phyloP scores from a whole-genome alignment of 768 basidiomycete genomes.

The Podaxis sp. region DNA sequence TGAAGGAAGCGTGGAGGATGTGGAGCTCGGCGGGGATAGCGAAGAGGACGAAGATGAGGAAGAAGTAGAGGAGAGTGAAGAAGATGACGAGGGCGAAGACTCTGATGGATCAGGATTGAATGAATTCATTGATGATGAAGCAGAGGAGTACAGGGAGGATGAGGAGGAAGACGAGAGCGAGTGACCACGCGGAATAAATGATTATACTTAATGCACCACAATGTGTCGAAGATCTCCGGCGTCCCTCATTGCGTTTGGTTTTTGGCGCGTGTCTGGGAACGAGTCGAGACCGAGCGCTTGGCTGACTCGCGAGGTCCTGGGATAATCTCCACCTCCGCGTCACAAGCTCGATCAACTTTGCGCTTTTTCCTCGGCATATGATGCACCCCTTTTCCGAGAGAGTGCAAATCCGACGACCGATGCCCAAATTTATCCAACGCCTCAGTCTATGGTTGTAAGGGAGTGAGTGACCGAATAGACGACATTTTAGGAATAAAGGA shows the following conservation, averaged over 20 bases:
- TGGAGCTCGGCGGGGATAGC: constrained; percentile 69
- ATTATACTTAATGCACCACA: background rate
- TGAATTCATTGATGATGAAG: constrained; percentile 64
- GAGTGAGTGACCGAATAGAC: background rate
- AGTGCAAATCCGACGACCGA: background rate
- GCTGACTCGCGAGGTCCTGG: background rate
- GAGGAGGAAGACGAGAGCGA: constrained; percentile 51
- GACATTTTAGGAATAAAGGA: background rate
- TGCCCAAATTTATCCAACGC: background rate
- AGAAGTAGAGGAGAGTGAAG: constrained; percentile 25
- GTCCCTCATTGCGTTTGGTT: background rate
- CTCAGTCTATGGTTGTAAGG: background rate
- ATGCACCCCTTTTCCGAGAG: background rate
- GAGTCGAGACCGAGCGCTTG: background rate
- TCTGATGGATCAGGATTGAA: constrained; percentile 33
- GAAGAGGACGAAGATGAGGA: constrained; percentile 49
- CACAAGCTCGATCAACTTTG: background rate
- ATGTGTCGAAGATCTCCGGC: background rate
- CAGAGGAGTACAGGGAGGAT: constrained; percentile 57
- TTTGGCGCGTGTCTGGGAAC: background rate
- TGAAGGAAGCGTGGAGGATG: constrained; percentile 75
- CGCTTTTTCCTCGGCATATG: background rate
- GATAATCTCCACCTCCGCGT: background rate
- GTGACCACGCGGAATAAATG: constrained; percentile 21
- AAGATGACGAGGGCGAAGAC: constrained; percentile 41